Evolutionary conservation across 495 filamentous ascomycete species (phyloP).

Genomic region (Aspergillus saccharolyticus): DNA sequence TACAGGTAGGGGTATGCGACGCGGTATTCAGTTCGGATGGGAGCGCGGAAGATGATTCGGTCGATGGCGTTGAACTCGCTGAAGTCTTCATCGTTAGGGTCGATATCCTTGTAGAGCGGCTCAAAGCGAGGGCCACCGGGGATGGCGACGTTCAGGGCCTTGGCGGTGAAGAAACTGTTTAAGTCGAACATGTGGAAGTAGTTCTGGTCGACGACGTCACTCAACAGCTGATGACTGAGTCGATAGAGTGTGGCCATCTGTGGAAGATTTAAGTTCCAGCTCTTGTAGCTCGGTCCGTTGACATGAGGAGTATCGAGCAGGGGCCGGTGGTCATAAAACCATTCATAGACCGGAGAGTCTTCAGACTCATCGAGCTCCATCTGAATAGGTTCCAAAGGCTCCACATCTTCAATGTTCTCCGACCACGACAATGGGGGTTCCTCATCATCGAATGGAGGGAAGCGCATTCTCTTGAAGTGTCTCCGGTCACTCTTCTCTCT

Average conservation of each 20-base stretch:
- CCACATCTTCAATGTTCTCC: conserved; percentile 98
- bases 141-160: conserved; percentile 94
- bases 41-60: conserved; percentile 95
- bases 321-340: conserved; percentile 96
- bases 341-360: conserved; percentile 85
- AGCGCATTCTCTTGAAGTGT: conserved; percentile 98
- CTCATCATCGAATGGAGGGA: conserved; percentile 98
- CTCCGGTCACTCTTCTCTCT: conserved; percentile 94
- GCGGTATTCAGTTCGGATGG: conserved; percentile 92
- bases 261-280: conserved; percentile 87
- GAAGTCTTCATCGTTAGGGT: conserved; percentile 99
- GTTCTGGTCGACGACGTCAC: conserved; percentile 91
- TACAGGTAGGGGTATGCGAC: conserved; percentile 94
- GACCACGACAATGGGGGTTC: conserved; percentile 97
- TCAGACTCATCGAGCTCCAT: conserved; percentile 98
- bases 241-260: conserved; percentile 97
- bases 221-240: conserved; percentile 83
- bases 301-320: conserved; percentile 89
- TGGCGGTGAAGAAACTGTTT: conserved; percentile 92
- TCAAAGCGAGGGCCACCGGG: conserved; percentile 97
- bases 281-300: conserved; percentile 95
- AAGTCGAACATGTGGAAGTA: conserved; percentile 98
- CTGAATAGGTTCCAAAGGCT: conserved; percentile 96
- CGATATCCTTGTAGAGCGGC: conserved; percentile 97
- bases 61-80: conserved; percentile 99